phyloP scores from a whole-genome alignment of 306 rosid genomes.

The Dalbergia oliveri region DNA sequence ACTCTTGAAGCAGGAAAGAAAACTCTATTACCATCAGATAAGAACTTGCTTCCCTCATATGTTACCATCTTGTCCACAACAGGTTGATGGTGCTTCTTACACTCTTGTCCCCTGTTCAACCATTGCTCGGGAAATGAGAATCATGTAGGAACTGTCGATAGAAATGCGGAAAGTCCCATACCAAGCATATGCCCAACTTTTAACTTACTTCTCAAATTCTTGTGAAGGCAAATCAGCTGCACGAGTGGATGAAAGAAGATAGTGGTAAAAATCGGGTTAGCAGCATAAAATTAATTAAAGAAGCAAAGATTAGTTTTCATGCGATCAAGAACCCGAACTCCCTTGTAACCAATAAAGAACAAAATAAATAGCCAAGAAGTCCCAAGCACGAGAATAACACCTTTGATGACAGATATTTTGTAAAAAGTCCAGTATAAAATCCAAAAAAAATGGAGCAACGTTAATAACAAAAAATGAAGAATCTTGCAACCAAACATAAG shows the following conservation, averaged over 20 bases:
- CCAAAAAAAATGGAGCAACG: neutral
- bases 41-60: slow-evolving; percentile 44
- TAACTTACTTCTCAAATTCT: slow-evolving; percentile 60
- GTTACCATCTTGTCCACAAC: slow-evolving; percentile 26
- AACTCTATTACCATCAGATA: slow-evolving; percentile 46
- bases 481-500: slow-evolving; percentile 28
- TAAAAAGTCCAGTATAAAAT: too few relatives aligned
- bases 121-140: slow-evolving; percentile 44
- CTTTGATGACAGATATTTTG: too few relatives aligned
- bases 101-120: slow-evolving; percentile 44
- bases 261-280: slow-evolving; percentile 38
- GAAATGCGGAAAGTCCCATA: slow-evolving; percentile 31
- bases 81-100: slow-evolving; percentile 46
- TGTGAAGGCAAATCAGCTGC: slow-evolving; percentile 53
- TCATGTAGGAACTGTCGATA: slow-evolving; percentile 31
- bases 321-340: neutral
- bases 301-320: slow-evolving; percentile 34
- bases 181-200: slow-evolving; percentile 33
- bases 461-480: neutral
- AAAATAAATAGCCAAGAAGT: slow-evolving; percentile 9
- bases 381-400: too few relatives aligned
- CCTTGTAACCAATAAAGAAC: neutral
- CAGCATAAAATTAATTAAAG: slow-evolving; percentile 15
- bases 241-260: slow-evolving; percentile 16
- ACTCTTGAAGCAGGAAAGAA: neutral